Evolutionary conservation across 2,329 filamentous ascomycete species (phyloP), one percentile per base, ranked within the genome.

Genomic region (Purpureocillium lavendulum): DNA sequence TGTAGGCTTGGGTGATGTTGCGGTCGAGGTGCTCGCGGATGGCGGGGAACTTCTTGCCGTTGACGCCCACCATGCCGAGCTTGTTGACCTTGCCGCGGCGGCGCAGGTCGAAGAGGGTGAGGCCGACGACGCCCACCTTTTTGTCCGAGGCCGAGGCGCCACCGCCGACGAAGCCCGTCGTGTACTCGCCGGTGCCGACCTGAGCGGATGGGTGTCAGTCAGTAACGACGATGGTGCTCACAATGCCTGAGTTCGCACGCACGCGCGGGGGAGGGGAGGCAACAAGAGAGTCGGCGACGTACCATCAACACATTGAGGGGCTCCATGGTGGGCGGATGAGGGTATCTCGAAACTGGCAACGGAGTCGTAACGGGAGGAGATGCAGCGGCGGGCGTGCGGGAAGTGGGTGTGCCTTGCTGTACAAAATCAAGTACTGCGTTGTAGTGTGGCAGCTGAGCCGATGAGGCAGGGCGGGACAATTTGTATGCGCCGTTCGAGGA

Each of bases 121-220:
- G 68, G 31, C 86, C 89, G 14, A 96, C 89, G 9, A 96, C 90
- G 42, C 90, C 89, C 36, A 96, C 84, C 64, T 96, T 96, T 70
- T 96, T 96, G 72, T 96, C 90, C 36, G 87, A 94, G 10, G 77
- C 82, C 4, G 87, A 94, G 38, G 81, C 83, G 43, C 82, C 84
- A 44, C 80, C 82, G 42, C 86, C 87, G 41, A 95, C 88, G 52
- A 92, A 96, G 42, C 89, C 89, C 33, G 90, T 96, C 53, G 90
- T 96, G 73, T 96, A 96, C 73, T 96, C 89, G 55, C 89, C 90
- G 10, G 89, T 95, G 48, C 89, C 89, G 43, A 95, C 77, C 84
- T 82, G 44, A 16, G 24, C 24, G 34, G 17, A 35, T 36, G 30
- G 16, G 8, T 7, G 7, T n/a, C 9, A 29, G 10, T n/a, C 10